These are phyloP conservation scores for Paragyromitra xinjiangensis DNA, from an alignment of 495 filamentous ascomycete species.

Conservation along the genomic window DNA sequence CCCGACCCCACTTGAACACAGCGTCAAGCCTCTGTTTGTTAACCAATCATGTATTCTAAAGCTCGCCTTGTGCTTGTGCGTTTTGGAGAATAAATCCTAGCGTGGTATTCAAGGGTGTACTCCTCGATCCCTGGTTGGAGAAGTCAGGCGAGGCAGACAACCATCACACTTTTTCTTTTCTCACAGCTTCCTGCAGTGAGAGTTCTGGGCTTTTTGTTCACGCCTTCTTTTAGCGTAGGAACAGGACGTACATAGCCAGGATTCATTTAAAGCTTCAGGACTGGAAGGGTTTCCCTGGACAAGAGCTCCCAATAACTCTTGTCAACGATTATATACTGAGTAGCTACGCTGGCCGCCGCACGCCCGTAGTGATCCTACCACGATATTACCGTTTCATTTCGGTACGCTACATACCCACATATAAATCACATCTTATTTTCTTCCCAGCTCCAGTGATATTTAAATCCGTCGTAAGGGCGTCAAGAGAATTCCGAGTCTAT, in stretches of 20 bases:
- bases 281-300: not conserved
- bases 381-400: not conserved
- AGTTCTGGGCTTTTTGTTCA: not conserved
- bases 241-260: not conserved
- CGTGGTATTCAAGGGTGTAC: not conserved
- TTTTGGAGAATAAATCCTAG: conserved; percentile 1
- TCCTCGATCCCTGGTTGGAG: conserved; percentile 7
- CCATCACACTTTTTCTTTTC: not conserved
- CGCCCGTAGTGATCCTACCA: not conserved
- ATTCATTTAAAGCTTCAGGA: conserved; percentile 14
- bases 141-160: conserved; percentile 25
- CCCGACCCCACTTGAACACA: conserved; percentile 27
- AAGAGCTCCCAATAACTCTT: not conserved
- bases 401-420: not conserved
- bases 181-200: not conserved
- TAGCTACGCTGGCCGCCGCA: not conserved
- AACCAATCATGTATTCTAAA: conserved; percentile 12
- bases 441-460: not conserved
- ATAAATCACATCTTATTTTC: not conserved
- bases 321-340: conserved; percentile 2
- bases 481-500: conserved; percentile 56
- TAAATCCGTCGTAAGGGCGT: not conserved
- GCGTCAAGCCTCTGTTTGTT: conserved; percentile 16
- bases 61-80: not conserved
- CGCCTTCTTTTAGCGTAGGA: not conserved